phyloP scores from a whole-genome alignment of 2,329 filamentous ascomycete species.

The Penicillium sp. region DNA sequence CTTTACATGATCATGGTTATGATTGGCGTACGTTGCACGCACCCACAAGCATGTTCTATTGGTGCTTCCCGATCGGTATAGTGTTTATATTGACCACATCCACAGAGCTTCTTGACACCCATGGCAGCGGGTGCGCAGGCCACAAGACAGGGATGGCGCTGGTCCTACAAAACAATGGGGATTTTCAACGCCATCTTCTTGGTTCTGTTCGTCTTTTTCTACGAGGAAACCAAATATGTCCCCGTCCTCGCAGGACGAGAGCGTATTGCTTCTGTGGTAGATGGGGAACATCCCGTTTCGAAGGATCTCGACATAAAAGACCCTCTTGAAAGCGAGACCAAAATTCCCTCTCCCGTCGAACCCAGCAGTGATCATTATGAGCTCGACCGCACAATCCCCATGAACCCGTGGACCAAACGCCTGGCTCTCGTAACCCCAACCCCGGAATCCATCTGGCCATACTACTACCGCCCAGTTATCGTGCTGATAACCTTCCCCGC shows the following conservation, averaged over 20 bases:
- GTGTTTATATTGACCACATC: background rate
- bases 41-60: background rate
- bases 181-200: conserved; percentile 32
- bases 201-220: conserved; percentile 33
- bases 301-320: conserved; percentile 1
- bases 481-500: conserved; percentile 38
- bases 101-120: conserved; percentile 32
- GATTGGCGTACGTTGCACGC: conserved; percentile 30
- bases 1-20: conserved; percentile 48
- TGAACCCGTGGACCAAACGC: conserved; percentile 27
- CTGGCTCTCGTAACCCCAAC: conserved; percentile 27
- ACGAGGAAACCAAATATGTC: conserved; percentile 40
- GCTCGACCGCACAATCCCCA: conserved; percentile 28
- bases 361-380: conserved; percentile 16
- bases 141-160: conserved; percentile 35
- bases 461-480: conserved; percentile 33
- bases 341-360: conserved; percentile 6
- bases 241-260: conserved; percentile 12
- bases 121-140: conserved; percentile 37
- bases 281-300: background rate
- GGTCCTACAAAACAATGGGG: conserved; percentile 36
- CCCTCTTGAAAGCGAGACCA: conserved; percentile 7
- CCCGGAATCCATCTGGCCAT: conserved; percentile 28
- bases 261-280: background rate
- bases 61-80: background rate